These are phyloP conservation scores for Pleoardoris graminearum DNA, from an alignment of 2,329 filamentous ascomycete species.

Conservation along the genomic window DNA sequence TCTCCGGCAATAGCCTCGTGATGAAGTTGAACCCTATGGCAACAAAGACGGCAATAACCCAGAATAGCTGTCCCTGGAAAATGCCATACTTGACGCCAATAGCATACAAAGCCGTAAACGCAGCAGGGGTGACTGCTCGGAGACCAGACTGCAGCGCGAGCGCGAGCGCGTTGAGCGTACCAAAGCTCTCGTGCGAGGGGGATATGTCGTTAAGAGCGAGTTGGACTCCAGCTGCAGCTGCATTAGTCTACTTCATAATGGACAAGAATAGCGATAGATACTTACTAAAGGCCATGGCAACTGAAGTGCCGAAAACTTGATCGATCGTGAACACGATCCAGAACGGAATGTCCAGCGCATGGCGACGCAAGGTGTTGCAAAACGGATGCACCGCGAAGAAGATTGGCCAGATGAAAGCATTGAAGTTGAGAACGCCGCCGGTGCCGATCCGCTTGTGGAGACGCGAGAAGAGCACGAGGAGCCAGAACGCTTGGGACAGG, in stretches of 20 bases:
- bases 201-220: conserved; percentile 75
- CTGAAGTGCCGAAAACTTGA: conserved; percentile 62
- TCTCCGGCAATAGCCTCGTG: conserved; percentile 13
- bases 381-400: conserved; percentile 62
- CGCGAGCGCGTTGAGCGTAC: conserved; percentile 71
- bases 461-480: conserved; percentile 69
- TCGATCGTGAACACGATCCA: conserved; percentile 57
- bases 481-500: conserved; percentile 69
- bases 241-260: background rate
- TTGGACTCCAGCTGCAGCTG: conserved; percentile 62
- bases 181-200: conserved; percentile 66
- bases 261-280: background rate
- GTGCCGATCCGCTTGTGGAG: conserved; percentile 70
- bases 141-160: conserved; percentile 65
- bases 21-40: conserved; percentile 13
- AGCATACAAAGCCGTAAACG: conserved; percentile 70
- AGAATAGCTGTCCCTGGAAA: conserved; percentile 66
- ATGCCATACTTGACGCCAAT: conserved; percentile 65
- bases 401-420: conserved; percentile 63
- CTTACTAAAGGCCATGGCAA: conserved; percentile 69
- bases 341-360: conserved; percentile 54
- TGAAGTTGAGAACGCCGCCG: conserved; percentile 63
- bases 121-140: conserved; percentile 66
- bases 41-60: conserved; percentile 57
- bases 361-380: conserved; percentile 60